These are phyloP conservation scores for Lasiosphaeriaceae sp. DNA, from an alignment of 495 filamentous ascomycete species.

Conservation along the genomic window DNA sequence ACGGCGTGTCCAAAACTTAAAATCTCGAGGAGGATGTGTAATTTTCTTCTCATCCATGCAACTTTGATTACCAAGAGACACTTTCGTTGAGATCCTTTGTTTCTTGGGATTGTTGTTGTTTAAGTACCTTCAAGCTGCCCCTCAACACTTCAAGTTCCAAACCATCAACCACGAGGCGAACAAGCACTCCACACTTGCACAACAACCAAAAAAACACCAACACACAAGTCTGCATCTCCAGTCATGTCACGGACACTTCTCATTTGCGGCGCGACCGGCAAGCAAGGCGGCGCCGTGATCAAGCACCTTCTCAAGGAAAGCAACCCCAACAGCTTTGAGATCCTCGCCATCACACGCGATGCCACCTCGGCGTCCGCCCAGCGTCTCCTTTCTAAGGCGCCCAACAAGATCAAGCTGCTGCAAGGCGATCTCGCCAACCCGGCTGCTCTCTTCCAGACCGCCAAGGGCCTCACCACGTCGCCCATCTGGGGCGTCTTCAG, in stretches of 20 bases:
- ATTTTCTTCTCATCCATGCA: no score
- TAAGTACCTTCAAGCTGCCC: no score
- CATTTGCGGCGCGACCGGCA: constrained; percentile 63
- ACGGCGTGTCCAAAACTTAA: no score
- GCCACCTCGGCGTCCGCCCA: constrained; percentile 44
- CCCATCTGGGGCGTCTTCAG: constrained; percentile 49
- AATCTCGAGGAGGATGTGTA: no score
- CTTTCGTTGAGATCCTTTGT: no score
- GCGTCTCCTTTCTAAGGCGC: constrained; percentile 38
- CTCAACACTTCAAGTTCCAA: no score
- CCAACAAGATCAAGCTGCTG: constrained; percentile 49
- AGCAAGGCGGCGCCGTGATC: constrained; percentile 60
- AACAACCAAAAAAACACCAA: no score
- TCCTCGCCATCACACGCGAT: constrained; percentile 62
- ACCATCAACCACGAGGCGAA: no score
- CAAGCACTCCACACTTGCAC: no score
- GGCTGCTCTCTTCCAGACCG: constrained; percentile 44
- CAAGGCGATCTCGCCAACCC: constrained; percentile 50
- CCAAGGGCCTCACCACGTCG: constrained; percentile 30
- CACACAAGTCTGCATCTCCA: no score
- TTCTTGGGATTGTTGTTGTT: no score
- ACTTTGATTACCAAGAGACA: no score
- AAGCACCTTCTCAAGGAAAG: constrained; percentile 43
- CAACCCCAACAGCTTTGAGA: constrained; percentile 43
- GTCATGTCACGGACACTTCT: constrained; percentile 44